Conservation (phyloP, 1,139 yeast genomes). For the Suhomyces choctaworum region DNA sequence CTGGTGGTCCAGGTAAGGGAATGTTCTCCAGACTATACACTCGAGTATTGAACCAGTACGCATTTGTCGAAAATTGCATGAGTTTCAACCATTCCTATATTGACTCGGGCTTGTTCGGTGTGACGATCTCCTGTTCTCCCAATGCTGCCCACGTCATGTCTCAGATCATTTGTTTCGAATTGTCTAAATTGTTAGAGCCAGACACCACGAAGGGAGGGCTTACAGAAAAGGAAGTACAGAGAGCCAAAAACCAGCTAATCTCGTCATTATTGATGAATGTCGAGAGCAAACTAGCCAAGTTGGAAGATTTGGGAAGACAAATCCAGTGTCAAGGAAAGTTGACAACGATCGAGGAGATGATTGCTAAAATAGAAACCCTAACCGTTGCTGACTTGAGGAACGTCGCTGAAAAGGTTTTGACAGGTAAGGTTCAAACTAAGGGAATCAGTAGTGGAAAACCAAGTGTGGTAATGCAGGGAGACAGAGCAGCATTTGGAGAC, state of each 20-base stretch:
- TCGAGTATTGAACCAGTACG: constrained; percentile 85
- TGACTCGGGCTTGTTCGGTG: constrained; percentile 90
- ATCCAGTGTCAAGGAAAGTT: constrained; percentile 79
- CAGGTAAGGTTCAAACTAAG: constrained; percentile 56
- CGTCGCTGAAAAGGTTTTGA: constrained; percentile 75
- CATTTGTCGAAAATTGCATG: constrained; percentile 85
- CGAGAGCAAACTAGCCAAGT: constrained; percentile 85
- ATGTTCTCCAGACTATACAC: constrained; percentile 95
- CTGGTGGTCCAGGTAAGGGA: constrained; percentile 99
- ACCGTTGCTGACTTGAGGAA: constrained; percentile 65
- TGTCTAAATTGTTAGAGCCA: constrained; percentile 57
- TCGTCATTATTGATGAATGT: constrained; percentile 91
- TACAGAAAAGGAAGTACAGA: constrained; percentile 67
- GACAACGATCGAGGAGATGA: constrained; percentile 83
- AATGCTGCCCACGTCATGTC: constrained; percentile 83
- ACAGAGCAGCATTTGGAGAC: constrained; percentile 83
- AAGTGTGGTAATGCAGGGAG: constrained; percentile 87
- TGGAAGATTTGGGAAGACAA: constrained; percentile 95
- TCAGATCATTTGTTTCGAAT: constrained; percentile 77
- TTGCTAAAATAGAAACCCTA: constrained; percentile 67
- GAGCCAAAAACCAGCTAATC: constrained; percentile 91
- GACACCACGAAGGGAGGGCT: constrained; percentile 62
- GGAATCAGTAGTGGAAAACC: constrained; percentile 65
- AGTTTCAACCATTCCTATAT: constrained; percentile 89
- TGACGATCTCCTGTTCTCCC: constrained; percentile 81